These are phyloP conservation scores for Saposhnikovia divaricata DNA, from an alignment of 129 eudicot species.

Conservation along the genomic window DNA sequence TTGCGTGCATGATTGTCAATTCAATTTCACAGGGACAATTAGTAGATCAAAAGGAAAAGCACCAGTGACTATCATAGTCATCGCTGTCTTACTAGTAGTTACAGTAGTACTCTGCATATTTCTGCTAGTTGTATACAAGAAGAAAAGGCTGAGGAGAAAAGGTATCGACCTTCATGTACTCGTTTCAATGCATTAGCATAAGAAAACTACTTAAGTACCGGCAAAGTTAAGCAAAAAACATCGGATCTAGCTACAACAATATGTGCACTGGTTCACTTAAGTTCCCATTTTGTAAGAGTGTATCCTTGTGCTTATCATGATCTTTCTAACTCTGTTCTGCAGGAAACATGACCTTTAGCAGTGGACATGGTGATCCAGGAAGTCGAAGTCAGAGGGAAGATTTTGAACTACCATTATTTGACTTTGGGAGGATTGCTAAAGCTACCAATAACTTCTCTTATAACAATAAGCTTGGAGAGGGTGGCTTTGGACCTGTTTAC, in stretches of 20 bases:
- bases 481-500: conserved; percentile 9
- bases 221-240: not conserved
- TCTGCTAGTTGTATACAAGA: not conserved
- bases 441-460: conserved; percentile 6
- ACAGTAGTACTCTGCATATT: not conserved
- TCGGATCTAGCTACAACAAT: no score
- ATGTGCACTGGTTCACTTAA: no score
- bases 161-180: not conserved
- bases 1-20: not conserved
- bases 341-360: not conserved
- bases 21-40: not conserved
- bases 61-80: not conserved
- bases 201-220: not conserved
- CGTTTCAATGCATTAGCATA: not conserved
- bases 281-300: not conserved
- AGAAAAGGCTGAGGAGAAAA: conserved; percentile 3
- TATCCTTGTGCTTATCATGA: not conserved
- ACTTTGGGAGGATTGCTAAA: not conserved
- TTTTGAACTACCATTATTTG: not conserved
- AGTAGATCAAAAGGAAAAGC: not conserved
- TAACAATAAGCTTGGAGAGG: conserved; percentile 9
- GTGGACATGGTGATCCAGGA: not conserved
- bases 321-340: not conserved
- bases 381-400: not conserved
- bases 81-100: not conserved